A percentile compares a stretch with the other conserved stretches of the same genome.
phyloP scores from a whole-genome alignment of 2,329 filamentous ascomycete genomes.

The Cylindrodendrum hubeiense region DNA sequence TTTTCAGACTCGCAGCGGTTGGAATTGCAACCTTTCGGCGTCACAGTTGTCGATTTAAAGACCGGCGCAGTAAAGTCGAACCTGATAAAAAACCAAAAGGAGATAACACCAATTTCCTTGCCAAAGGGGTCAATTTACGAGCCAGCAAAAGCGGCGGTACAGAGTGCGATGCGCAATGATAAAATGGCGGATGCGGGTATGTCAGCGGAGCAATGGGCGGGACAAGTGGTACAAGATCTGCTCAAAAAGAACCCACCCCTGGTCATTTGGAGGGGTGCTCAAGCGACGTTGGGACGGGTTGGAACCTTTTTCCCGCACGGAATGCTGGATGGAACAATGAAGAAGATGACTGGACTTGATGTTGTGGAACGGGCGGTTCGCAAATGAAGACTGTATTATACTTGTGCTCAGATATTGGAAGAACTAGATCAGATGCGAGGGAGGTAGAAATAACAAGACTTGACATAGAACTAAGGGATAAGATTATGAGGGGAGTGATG shows the following conservation, averaged over 20 bases:
- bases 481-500: too few relatives aligned
- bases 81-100: slow-evolving; percentile 14
- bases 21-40: slow-evolving; percentile 44
- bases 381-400: not conserved
- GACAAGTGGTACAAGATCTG: slow-evolving; percentile 1
- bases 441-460: too few relatives aligned
- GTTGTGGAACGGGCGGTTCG: not conserved
- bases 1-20: slow-evolving; percentile 43
- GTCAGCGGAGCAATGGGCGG: slow-evolving; percentile 18
- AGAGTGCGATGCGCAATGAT: slow-evolving; percentile 15
- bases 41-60: slow-evolving; percentile 40
- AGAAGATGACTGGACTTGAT: slow-evolving; percentile 14
- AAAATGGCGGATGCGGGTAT: not conserved
- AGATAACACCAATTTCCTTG: not conserved
- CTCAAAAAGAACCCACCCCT: slow-evolving; percentile 15
- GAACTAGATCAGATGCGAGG: too few relatives aligned
- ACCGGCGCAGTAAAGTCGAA: slow-evolving; percentile 26
- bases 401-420: too few relatives aligned
- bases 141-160: slow-evolving; percentile 5
- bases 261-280: slow-evolving; percentile 19
- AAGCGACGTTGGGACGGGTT: slow-evolving; percentile 1
- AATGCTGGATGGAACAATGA: slow-evolving; percentile 1
- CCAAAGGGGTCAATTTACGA: slow-evolving; percentile 21
- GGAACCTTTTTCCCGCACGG: not conserved
- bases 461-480: too few relatives aligned